Base-by-base conservation (phyloP, 31 red algal genomes). In the Odonthalia washingtoniensis region DNA sequence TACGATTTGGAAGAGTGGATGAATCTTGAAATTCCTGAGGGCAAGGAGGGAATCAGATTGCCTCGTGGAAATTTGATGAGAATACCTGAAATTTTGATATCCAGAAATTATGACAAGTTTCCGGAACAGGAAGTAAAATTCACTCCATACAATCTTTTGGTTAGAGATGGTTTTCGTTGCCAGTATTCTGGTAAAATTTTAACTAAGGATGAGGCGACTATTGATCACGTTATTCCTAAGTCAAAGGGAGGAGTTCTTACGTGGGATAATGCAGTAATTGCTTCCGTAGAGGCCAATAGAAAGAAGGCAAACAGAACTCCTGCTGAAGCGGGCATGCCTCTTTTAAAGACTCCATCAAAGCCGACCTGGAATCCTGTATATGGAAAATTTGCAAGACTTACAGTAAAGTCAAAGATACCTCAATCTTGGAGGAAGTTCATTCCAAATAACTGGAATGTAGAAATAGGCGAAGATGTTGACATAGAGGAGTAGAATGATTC, bases 101-200 rank as follows among this genome's bases (percentile, higher is more conserved):
- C 33, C 30, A 35, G 30, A 35, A 67, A 33, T 67, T 67, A 67
- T 35, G 64, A 67, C 33, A 30, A 35, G 64, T 33, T 67, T 67
- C 72, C 72, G 40, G 32, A 38, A 31, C 30, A 75, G 37, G 72
- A 39, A 41, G 37, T 42, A 30, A 39, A 44, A 30, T 75, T 75
- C 37, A 42, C 72, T 31, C 72, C 32, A 30, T 38, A 44, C 33
- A 44, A 39, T 42, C 32, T 75, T 44, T 44, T 75, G 32, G 32
- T 75, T 28, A 39, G 72, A 30, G 72, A 75, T 38, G 27, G 37
- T 28, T 30, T 30, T 38, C 30, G 32, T 75, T 75, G 72, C 37
- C 72, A 75, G 72, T 75, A 75, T 44, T 75, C 32, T 44, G 72
- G 32, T 28, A 30, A 41, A 41, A 75, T 38, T 42, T 67, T 67